Conservation (phyloP, 805 yeast species). For the Scheffersomyces stipitis region DNA sequence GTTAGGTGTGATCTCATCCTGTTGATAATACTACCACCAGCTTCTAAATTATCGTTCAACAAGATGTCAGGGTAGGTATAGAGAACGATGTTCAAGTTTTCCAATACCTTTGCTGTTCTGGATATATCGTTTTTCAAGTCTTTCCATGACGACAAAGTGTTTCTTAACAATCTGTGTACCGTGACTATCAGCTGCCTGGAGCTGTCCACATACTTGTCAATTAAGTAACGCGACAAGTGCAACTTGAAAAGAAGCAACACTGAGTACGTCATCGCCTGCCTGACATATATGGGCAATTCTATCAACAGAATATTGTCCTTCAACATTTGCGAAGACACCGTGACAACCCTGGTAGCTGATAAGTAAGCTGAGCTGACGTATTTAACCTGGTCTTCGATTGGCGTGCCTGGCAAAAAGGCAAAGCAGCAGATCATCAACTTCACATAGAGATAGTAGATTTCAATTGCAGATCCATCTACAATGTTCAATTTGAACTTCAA, state of each 20-base stretch:
- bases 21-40: slow-evolving; percentile 56
- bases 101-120: slow-evolving; percentile 87
- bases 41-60: slow-evolving; percentile 43
- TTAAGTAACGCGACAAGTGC: slow-evolving; percentile 71
- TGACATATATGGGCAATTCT: slow-evolving; percentile 81
- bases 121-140: slow-evolving; percentile 87
- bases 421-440: slow-evolving; percentile 81
- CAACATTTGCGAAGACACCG: slow-evolving; percentile 69
- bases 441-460: slow-evolving; percentile 75
- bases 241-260: slow-evolving; percentile 78
- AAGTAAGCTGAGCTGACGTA: slow-evolving; percentile 81
- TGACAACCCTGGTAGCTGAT: slow-evolving; percentile 77
- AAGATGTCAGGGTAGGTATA: slow-evolving; percentile 86
- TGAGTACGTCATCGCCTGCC: slow-evolving; percentile 83
- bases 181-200: slow-evolving; percentile 93
- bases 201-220: slow-evolving; percentile 77
- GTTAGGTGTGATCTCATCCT: slow-evolving; percentile 91
- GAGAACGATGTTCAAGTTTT: slow-evolving; percentile 81
- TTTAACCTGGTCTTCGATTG: slow-evolving; percentile 80
- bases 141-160: slow-evolving; percentile 89
- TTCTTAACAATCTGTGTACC: slow-evolving; percentile 82
- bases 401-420: slow-evolving; percentile 88
- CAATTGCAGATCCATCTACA: slow-evolving; percentile 64
- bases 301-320: slow-evolving; percentile 63
- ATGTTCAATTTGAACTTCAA: slow-evolving; percentile 65